Base-by-base conservation (phyloP, 768 basidiomycete species). In the Lactarius tabidus region DNA sequence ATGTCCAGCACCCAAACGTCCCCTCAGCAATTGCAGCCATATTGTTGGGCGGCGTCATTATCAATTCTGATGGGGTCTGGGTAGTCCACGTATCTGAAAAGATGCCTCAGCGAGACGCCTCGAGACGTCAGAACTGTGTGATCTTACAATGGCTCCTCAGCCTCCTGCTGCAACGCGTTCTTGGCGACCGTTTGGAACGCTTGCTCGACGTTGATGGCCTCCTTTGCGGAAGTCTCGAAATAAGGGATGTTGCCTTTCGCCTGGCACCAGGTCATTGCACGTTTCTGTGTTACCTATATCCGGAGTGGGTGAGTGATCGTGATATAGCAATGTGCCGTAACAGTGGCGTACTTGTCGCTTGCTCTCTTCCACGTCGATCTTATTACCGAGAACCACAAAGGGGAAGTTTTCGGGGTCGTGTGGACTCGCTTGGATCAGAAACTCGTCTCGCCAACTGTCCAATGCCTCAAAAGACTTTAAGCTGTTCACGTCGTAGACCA, bases 161-260 rank as follows among this genome's bases (percentile, higher is more conserved):
- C 88, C 75, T 98, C 97, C 79, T 98, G 96, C 75, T 94, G 93
- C 69, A 99, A 78, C 14, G 97, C 97, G 75, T 97, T 98, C 91
- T 96, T 96, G n/a, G 96, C 96, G 62, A 98, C 95, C 1, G 95
- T 97, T 77, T 97, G 95, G 87, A 99, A 99, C 4, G 96, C 97
- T 76, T 98, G 96, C 76, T 99, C 97, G 61, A 99, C 97, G 73
- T 99, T 99, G 82, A 98, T 98, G 14, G 97, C 96, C 78, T 99
- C 97, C 79, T 99, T 99, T 45, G 97, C 97, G 10, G 97, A 99
- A 6, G 97, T 98, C 81, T 99, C 97, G 75, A 98, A 99, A 79
- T 98, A 99, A 33, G 97, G 97, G 69, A 99, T 98, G 78, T 98
- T 98, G 74, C 96, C 96, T 80, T 98, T 98, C 64, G 95, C 90